Conservation (phyloP, 2,329 filamentous ascomycete genomes). For the Penicillium fuscoglaucum region DNA sequence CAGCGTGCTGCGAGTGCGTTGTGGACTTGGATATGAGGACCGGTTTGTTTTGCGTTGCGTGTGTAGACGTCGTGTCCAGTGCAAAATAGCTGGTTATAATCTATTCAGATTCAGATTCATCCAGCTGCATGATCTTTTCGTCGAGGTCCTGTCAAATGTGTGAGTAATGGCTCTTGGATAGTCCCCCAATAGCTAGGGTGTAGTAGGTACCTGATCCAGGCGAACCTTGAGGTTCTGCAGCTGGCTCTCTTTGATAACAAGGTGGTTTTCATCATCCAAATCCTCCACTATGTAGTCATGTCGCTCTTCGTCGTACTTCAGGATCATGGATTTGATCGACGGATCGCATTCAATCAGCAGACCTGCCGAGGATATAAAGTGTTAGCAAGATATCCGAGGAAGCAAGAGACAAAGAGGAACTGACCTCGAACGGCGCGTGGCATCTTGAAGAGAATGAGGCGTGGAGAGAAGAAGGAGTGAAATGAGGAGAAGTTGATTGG, state of each 20-base stretch:
- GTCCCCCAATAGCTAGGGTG: neutral
- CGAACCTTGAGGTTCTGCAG: slow-evolving; percentile 44
- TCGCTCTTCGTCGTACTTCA: slow-evolving; percentile 49
- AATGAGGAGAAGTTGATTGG: neutral
- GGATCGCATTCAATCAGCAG: slow-evolving; percentile 51
- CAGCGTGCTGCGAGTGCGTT: neutral
- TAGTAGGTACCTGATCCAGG: slow-evolving; percentile 40
- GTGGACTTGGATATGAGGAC: neutral
- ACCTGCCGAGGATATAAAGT: slow-evolving; percentile 29
- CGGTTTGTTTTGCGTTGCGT: neutral
- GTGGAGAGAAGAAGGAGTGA: neutral
- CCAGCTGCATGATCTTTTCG: slow-evolving; percentile 49
- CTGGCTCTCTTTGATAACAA: slow-evolving; percentile 51
- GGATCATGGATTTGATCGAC: slow-evolving; percentile 51
- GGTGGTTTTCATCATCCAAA: slow-evolving; percentile 47
- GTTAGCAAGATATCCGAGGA: slow-evolving; percentile 1
- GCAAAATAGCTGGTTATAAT: neutral
- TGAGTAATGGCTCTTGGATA: neutral
- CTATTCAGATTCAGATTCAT: slow-evolving; percentile 48
- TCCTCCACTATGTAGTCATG: slow-evolving; percentile 52
- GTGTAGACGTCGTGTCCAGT: neutral
- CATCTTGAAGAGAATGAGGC: slow-evolving; percentile 28
- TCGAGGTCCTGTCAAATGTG: slow-evolving; percentile 44
- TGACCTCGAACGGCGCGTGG: slow-evolving; percentile 45
- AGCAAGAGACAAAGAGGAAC: neutral